These are phyloP conservation scores for Centrapalus pauciflorus DNA, from an alignment of 129 eudicot species.

Conservation along the genomic window DNA sequence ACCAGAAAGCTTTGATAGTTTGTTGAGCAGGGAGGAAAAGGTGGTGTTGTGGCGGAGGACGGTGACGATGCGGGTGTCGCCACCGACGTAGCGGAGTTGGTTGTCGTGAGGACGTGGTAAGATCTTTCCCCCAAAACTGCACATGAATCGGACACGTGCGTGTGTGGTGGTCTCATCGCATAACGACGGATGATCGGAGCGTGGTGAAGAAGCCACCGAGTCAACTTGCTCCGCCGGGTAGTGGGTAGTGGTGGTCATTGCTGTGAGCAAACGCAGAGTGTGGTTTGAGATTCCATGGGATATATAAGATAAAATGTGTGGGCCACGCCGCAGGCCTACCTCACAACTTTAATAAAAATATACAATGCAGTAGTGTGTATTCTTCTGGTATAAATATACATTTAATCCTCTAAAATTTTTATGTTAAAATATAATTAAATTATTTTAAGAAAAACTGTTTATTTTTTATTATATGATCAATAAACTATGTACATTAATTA, in stretches of 20 bases:
- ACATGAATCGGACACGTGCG: slow-evolving; percentile 72
- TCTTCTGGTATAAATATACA: too few species aligned
- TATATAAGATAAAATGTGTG: slow-evolving; percentile 12
- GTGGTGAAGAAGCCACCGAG: slow-evolving; percentile 59
- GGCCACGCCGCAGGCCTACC: slow-evolving; percentile 2
- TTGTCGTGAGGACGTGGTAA: slow-evolving; percentile 92
- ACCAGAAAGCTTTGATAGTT: slow-evolving; percentile 61
- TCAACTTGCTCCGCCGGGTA: slow-evolving; percentile 39
- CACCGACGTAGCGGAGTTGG: slow-evolving; percentile 95
- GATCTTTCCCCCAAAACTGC: slow-evolving; percentile 93
- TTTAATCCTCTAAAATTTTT: too few species aligned
- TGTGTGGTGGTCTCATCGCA: slow-evolving; percentile 32
- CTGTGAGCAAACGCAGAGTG: slow-evolving; percentile 28
- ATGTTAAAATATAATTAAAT: too few species aligned
- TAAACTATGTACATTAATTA: too few species aligned
- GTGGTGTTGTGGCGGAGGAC: slow-evolving; percentile 57
- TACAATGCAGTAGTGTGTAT: too few species aligned
- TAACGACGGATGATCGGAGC: slow-evolving; percentile 29
- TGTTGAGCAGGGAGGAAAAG: slow-evolving; percentile 53
- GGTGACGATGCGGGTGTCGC: slow-evolving; percentile 88
- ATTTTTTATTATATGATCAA: too few species aligned
- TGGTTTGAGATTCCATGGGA: slow-evolving; percentile 13
- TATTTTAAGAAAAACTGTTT: too few species aligned
- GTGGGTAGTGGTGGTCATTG: slow-evolving; percentile 40
- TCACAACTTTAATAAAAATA: too few species aligned